A percentile compares a stretch with the other conserved stretches of the same genome.
Conservation (phyloP, 2,329 filamentous ascomycete species). For the Diaporthe destruens region DNA sequence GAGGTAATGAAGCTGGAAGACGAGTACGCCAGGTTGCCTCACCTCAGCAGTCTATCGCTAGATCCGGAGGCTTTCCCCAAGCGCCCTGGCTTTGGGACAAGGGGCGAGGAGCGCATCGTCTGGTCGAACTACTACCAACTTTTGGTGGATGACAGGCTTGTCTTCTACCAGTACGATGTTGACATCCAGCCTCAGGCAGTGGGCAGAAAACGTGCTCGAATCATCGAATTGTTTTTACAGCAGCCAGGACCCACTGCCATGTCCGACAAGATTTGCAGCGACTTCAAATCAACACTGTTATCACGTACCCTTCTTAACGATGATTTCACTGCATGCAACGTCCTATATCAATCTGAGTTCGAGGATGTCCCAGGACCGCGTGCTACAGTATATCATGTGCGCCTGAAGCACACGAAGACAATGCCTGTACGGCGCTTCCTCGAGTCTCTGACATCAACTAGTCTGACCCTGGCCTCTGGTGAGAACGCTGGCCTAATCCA, state of each 20-base stretch:
- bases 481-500: conserved; percentile 68
- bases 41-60: background rate
- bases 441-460: background rate
- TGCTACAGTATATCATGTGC: background rate
- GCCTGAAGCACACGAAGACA: background rate
- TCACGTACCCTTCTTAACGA: background rate
- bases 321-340: background rate
- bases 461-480: background rate
- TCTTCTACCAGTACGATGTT: conserved; percentile 1
- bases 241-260: background rate
- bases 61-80: background rate
- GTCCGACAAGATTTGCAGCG: background rate
- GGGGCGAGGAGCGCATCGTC: background rate
- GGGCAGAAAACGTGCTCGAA: background rate
- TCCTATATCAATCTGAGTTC: conserved; percentile 18
- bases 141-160: background rate
- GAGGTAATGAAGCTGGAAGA: background rate
- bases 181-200: background rate
- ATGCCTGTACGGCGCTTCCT: background rate
- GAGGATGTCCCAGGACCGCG: background rate
- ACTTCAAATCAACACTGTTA: conserved; percentile 22
- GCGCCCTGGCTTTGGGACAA: background rate
- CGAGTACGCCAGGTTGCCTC: background rate
- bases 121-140: conserved; percentile 19
- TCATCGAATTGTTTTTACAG: conserved; percentile 27